Conservation (phyloP, 2,329 filamentous ascomycete genomes). For the Phyllachora maydis region DNA sequence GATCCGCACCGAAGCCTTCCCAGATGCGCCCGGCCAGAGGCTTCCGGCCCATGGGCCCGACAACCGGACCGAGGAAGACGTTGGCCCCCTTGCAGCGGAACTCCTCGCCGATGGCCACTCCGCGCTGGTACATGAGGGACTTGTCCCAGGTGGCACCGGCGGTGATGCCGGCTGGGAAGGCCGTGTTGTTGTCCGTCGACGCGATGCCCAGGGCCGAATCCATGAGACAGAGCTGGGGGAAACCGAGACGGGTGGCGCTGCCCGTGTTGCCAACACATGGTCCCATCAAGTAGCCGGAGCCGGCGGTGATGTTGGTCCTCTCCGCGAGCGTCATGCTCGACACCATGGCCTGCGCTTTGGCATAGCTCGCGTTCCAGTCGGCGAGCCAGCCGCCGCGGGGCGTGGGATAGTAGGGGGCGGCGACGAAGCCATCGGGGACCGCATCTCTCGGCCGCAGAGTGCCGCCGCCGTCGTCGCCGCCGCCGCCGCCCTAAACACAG, state of each 20-base stretch:
- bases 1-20: conserved; percentile 56
- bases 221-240: conserved; percentile 51
- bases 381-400: conserved; percentile 51
- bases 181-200: conserved; percentile 53
- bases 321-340: conserved; percentile 61
- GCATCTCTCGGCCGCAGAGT: conserved; percentile 8
- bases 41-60: conserved; percentile 53
- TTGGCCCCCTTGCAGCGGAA: conserved; percentile 55
- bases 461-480: conserved; percentile 6
- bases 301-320: conserved; percentile 59
- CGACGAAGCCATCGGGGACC: conserved; percentile 15
- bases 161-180: conserved; percentile 63
- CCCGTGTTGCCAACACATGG: conserved; percentile 62
- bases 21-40: conserved; percentile 54
- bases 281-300: conserved; percentile 52
- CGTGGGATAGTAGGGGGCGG: conserved; percentile 49
- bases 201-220: conserved; percentile 54
- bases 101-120: conserved; percentile 47
- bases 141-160: conserved; percentile 59
- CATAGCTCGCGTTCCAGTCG: conserved; percentile 50
- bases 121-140: conserved; percentile 45
- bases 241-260: conserved; percentile 46
- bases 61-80: conserved; percentile 47
- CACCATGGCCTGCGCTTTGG: conserved; percentile 46
- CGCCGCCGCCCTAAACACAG: conserved; percentile 5